A percentile compares a stretch with the other conserved stretches of the same genome.
Evolutionary conservation across 176 grass and related monocot species (phyloP).

Genomic region (Raddia guianensis): DNA sequence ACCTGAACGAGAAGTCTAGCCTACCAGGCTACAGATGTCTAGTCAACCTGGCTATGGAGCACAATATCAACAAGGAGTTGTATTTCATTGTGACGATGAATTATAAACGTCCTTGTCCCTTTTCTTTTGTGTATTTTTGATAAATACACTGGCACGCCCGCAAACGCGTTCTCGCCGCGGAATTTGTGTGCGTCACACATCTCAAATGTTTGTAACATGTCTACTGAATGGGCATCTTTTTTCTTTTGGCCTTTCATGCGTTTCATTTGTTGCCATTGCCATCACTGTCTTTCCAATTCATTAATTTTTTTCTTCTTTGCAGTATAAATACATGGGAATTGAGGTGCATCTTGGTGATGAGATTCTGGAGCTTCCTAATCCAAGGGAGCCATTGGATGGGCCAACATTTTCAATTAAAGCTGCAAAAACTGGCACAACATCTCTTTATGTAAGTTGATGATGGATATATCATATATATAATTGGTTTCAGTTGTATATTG

Average conservation of each 20-base stretch:
- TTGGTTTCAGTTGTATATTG: slow-evolving; percentile 33
- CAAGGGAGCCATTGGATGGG: slow-evolving; percentile 41
- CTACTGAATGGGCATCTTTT: not conserved
- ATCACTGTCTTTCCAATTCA: slow-evolving; percentile 18
- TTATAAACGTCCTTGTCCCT: too few species aligned
- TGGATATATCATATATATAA: slow-evolving; percentile 20
- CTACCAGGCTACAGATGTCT: too few species aligned
- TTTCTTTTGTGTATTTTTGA: too few species aligned
- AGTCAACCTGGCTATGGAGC: too few species aligned
- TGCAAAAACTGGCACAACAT: slow-evolving; percentile 65
- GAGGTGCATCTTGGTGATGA: slow-evolving; percentile 77
- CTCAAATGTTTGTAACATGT: slow-evolving; percentile 11
- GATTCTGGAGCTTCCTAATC: slow-evolving; percentile 62
- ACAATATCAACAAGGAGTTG: too few species aligned
- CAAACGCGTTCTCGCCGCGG: too few species aligned
- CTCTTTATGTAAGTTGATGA: slow-evolving; percentile 89
- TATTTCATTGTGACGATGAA: too few species aligned
- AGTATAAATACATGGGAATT: slow-evolving; percentile 95
- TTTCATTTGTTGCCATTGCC: slow-evolving; percentile 13
- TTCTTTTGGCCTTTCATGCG: not conserved
- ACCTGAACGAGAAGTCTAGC: too few species aligned
- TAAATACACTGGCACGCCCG: too few species aligned
- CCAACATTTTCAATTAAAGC: slow-evolving; percentile 77
- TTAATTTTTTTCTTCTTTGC: slow-evolving; percentile 47
- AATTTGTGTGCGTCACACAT: too few species aligned